Evolutionary conservation across 139 green algal species (phyloP).

Genomic region (Chlorella sorokiniana): DNA sequence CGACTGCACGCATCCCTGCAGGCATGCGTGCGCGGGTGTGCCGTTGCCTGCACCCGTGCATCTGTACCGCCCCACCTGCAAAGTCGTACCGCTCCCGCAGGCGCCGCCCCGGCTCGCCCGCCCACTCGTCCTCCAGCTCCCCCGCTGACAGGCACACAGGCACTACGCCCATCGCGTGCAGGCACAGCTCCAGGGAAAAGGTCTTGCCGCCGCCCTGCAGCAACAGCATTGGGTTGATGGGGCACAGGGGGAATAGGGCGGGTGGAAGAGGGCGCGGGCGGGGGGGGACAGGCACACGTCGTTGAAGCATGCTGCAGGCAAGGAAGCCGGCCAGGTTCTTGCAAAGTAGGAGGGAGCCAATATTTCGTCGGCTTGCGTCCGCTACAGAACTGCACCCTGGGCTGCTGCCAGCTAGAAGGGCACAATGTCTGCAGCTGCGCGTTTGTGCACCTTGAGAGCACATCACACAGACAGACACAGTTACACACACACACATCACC

Average conservation of each 20-base stretch:
- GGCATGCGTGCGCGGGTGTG: neutral
- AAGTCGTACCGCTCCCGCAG: slow-evolving; percentile 29
- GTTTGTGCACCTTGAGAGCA: no score
- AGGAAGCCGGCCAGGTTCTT: no score
- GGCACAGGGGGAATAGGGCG: neutral
- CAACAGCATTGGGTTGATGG: neutral
- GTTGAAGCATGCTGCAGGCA: no score
- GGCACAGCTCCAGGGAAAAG: slow-evolving; percentile 52
- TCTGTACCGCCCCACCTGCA: neutral
- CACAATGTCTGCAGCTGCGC: no score
- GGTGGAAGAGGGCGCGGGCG: neutral
- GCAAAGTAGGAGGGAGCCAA: no score
- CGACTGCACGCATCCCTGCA: neutral
- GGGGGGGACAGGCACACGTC: neutral
- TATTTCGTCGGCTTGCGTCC: no score
- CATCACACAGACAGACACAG: no score
- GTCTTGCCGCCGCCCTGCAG: slow-evolving; percentile 72
- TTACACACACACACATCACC: no score
- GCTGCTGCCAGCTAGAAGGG: no score
- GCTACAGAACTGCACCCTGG: no score
- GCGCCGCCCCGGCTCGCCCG: slow-evolving; percentile 59
- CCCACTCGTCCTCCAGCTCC: slow-evolving; percentile 80
- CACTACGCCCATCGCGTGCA: slow-evolving; percentile 10
- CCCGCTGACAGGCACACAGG: slow-evolving; percentile 50
- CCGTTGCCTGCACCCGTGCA: neutral